Conservation (phyloP, 2,329 filamentous ascomycete species). For the Phoma sp. region DNA sequence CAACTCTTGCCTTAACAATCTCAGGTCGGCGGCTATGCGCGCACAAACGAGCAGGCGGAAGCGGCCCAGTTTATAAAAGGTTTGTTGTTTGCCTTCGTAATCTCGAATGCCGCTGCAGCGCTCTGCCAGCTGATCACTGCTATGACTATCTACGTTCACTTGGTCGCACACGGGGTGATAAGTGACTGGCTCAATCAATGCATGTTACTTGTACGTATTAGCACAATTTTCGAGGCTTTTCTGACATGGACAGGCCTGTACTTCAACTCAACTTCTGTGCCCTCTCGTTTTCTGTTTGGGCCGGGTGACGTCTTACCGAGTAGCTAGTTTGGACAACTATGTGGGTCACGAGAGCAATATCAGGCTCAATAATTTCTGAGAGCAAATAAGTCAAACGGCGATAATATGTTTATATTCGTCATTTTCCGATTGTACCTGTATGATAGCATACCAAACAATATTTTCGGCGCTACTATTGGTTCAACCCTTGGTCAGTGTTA, state of each 20-base stretch:
- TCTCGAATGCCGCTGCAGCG: constrained; percentile 1
- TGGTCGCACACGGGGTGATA: neutral
- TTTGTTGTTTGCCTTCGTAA: neutral
- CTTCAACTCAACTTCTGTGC: neutral
- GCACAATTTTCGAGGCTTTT: neutral
- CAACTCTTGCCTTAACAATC: neutral
- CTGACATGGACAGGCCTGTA: constrained; percentile 1
- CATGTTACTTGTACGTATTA: neutral
- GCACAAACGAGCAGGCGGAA: constrained; percentile 2
- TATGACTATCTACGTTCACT: neutral
- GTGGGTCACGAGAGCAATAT: neutral
- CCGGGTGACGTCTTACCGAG: neutral
- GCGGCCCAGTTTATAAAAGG: neutral
- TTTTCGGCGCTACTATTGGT: too few species aligned
- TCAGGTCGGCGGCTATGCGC: neutral
- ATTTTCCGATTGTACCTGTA: too few species aligned
- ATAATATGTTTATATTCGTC: too few species aligned
- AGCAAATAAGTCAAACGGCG: too few species aligned
- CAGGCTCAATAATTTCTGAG: neutral
- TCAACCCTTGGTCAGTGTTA: too few species aligned
- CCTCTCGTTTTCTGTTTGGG: neutral
- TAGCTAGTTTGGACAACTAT: neutral
- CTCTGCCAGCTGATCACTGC: neutral
- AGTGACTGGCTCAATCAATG: neutral
- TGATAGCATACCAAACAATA: too few species aligned